Percentiles rank a stretch among this genome's conserved stretches.
phyloP scores from a whole-genome alignment of 768 basidiomycete species.

The Mycena polygramma region DNA sequence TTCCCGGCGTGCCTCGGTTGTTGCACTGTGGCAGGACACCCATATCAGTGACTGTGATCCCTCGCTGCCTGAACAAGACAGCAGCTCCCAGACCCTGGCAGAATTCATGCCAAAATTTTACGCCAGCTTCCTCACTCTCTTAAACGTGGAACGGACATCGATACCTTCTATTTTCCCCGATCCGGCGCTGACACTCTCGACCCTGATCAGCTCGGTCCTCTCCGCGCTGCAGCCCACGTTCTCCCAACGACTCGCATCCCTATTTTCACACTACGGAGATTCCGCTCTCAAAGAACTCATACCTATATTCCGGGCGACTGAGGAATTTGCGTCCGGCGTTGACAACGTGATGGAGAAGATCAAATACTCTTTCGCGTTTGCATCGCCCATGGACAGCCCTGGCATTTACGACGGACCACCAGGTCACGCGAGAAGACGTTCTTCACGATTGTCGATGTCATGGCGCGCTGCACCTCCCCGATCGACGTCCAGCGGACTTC shows the following conservation, averaged over 20 bases:
- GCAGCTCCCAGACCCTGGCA: constrained; percentile 59
- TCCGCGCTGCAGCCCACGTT: constrained; percentile 86
- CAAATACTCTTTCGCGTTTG: constrained; percentile 51
- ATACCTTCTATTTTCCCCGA: constrained; percentile 92
- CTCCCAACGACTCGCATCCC: constrained; percentile 79
- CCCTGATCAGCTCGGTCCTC: constrained; percentile 86
- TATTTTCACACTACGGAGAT: constrained; percentile 76
- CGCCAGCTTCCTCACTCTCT: constrained; percentile 69
- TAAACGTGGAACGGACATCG: constrained; percentile 78
- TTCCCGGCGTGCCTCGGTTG: constrained; percentile 74
- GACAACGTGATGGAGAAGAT: constrained; percentile 86
- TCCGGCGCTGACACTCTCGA: constrained; percentile 79
- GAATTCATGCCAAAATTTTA: constrained; percentile 85
- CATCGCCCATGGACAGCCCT: constrained; percentile 39
- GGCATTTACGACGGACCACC: constrained; percentile 40
- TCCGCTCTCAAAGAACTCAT: constrained; percentile 79
- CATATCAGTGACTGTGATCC: constrained; percentile 65
- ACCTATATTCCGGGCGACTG: constrained; percentile 76
- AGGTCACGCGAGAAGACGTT: constrained; percentile 62
- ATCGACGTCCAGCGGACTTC: constrained; percentile 42
- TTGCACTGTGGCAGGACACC: constrained; percentile 78
- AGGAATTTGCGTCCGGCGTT: constrained; percentile 82
- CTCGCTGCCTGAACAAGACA: constrained; percentile 40
- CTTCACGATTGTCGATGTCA: constrained; percentile 76
- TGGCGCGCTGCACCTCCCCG: constrained; percentile 60